Evolutionary conservation across 1,139 yeast species (phyloP).

Genomic region (Yamadazyma siamensis): DNA sequence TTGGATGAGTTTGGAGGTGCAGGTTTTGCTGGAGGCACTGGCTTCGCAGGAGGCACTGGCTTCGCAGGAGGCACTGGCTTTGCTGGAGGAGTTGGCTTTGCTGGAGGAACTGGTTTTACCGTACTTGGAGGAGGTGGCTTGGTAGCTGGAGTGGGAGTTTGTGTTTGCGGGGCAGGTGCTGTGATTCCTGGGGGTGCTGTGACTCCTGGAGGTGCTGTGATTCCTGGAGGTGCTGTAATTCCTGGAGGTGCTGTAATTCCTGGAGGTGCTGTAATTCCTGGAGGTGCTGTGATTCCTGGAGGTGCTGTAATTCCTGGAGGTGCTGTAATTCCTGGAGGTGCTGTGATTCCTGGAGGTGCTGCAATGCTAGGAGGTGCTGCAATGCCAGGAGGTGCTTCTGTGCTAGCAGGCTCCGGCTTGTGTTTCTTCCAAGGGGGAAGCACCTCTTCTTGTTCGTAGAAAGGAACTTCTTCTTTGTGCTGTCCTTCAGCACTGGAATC

Average conservation of each 20-base stretch:
- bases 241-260: slow-evolving; percentile 5
- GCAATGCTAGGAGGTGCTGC: slow-evolving; percentile 8
- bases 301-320: slow-evolving; percentile 8
- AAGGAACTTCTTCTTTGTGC: background rate
- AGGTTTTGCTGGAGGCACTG: slow-evolving; percentile 11
- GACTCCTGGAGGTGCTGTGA: slow-evolving; percentile 23
- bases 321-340: background rate
- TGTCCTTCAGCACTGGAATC: background rate
- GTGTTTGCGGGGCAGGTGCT: slow-evolving; percentile 25
- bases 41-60: slow-evolving; percentile 19
- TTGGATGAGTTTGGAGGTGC: slow-evolving; percentile 4
- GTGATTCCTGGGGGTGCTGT: slow-evolving; percentile 30
- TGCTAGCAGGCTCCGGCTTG: slow-evolving; percentile 7
- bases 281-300: slow-evolving; percentile 16
- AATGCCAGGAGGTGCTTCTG: slow-evolving; percentile 4
- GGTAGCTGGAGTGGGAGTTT: slow-evolving; percentile 25
- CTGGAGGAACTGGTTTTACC: slow-evolving; percentile 24
- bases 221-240: slow-evolving; percentile 12
- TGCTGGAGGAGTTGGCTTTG: slow-evolving; percentile 18
- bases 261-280: slow-evolving; percentile 5
- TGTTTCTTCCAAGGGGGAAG: slow-evolving; percentile 15
- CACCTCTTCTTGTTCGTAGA: slow-evolving; percentile 4
- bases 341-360: slow-evolving; percentile 12
- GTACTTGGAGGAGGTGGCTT: slow-evolving; percentile 30
- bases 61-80: slow-evolving; percentile 13